phyloP scores from a whole-genome alignment of 805 yeast species.

The Zygotorulaspora sp. region DNA sequence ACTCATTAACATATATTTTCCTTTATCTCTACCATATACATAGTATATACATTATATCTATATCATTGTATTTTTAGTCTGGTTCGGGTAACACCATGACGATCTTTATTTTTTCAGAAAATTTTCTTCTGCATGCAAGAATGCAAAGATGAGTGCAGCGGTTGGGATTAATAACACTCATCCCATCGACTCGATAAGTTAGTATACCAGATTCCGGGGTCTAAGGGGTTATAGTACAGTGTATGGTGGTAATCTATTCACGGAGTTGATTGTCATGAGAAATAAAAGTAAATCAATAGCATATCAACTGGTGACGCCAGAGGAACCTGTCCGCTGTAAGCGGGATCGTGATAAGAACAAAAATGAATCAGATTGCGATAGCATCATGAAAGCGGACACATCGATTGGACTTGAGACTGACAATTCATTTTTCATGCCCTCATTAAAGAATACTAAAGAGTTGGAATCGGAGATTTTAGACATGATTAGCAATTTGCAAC shows the following conservation, averaged over 20 bases:
- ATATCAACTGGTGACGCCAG: constrained; percentile 24
- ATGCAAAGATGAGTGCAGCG: no score
- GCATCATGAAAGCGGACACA: not conserved
- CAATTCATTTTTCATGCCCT: constrained; percentile 11
- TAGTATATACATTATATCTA: not conserved
- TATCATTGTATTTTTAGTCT: not conserved
- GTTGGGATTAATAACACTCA: not conserved
- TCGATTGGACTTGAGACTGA: not conserved
- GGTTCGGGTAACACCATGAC: not conserved
- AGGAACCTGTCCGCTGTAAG: constrained; percentile 15
- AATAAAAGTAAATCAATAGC: constrained; percentile 9
- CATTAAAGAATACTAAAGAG: constrained; percentile 23
- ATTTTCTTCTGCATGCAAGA: no score
- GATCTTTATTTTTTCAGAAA: no score
- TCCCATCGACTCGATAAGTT: no score
- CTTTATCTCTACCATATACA: not conserved
- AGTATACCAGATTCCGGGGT: no score
- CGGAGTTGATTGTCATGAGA: no score
- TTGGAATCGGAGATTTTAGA: constrained; percentile 21
- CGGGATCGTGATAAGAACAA: constrained; percentile 1
- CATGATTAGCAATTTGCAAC: constrained; percentile 18
- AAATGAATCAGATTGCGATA: not conserved
- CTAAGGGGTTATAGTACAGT: no score
- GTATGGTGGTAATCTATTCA: no score
- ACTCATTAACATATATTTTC: not conserved